Base-by-base conservation (phyloP, 176 grass and related monocot genomes). In the Eremochloa ophiuroides region DNA sequence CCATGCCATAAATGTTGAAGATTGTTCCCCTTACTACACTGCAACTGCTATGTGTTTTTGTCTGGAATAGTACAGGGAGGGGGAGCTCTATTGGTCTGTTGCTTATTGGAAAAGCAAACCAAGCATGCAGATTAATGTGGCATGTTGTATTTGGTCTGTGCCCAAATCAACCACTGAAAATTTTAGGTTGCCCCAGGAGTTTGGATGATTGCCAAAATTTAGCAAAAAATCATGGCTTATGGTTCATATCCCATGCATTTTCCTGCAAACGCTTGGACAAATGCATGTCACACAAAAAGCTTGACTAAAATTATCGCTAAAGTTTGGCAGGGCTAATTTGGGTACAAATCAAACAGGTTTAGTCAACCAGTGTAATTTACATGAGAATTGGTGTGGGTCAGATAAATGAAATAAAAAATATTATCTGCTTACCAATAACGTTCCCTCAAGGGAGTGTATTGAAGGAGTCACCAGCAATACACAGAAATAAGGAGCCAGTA, bases 371-470 rank as follows among this genome's bases (percentile, higher is more conserved):
- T 69, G 37, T 44, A 84, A 48, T 79, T 71, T 76, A 60, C 42
- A 77, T 16, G n/a, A 87, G 39, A 82, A 73, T 38, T 37, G 0
- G 1, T 53, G 8, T 78, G 66, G 27, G 11, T 51, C 74, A 81
- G 46, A 34, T 6, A 66, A 74, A 88, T 69, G 41, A 83, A 80
- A 42, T 28, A 74, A 66, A 43, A 60, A 16, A 86, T 42, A 85
- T 86, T 42, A 53, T 66, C 17, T 85, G 38, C 89, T 79, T 94
- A 98, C 95, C 95, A 98, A 80, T 65, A 98, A 77, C 63, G 95
- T 88, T 82, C 95, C 95, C 93, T 98, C 95, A 58, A 98, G 92
- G 75, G 67, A 89, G 73, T 95, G 95, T 62, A 89, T 91, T 84
- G 95, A 76, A 77, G 95, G 92, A 86, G 95, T 98, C 80, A 98